These are phyloP conservation scores for Pisolithus marmoratus DNA, from an alignment of 768 basidiomycete genomes.

Conservation along the genomic window DNA sequence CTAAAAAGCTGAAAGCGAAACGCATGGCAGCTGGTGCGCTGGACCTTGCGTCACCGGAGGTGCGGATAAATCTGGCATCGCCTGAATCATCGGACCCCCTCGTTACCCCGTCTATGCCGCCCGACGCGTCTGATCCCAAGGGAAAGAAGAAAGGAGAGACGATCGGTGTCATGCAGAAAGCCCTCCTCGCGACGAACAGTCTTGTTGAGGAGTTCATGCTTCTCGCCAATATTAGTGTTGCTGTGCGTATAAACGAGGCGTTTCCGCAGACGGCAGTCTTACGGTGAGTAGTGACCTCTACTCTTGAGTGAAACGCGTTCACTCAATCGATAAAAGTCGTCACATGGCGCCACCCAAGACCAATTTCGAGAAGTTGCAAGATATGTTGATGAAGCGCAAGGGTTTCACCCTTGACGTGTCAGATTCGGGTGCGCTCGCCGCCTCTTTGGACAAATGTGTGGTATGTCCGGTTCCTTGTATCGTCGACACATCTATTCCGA, in stretches of 20 bases:
- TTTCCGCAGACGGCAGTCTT: slow-evolving; percentile 96
- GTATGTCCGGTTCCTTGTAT: slow-evolving; percentile 38
- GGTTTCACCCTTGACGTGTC: slow-evolving; percentile 84
- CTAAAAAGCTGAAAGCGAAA: slow-evolving; percentile 74
- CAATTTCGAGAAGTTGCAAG: slow-evolving; percentile 94
- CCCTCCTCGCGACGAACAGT: slow-evolving; percentile 87
- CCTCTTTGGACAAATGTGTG: slow-evolving; percentile 81
- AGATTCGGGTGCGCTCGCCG: slow-evolving; percentile 83
- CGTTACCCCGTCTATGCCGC: not conserved
- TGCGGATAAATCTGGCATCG: slow-evolving; percentile 93
- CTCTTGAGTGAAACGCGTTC: not conserved
- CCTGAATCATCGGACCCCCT: slow-evolving; percentile 85
- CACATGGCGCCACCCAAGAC: slow-evolving; percentile 87
- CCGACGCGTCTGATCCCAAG: not conserved
- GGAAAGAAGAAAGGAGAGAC: not conserved
- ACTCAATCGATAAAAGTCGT: slow-evolving; percentile 42
- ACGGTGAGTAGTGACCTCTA: slow-evolving; percentile 40
- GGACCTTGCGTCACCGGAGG: slow-evolving; percentile 96
- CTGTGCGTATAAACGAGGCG: slow-evolving; percentile 83
- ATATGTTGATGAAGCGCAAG: slow-evolving; percentile 82
- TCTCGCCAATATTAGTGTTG: slow-evolving; percentile 93
- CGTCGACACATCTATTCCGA: slow-evolving; percentile 1
- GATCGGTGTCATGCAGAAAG: slow-evolving; percentile 96
- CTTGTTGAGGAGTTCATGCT: slow-evolving; percentile 99
- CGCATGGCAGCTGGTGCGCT: slow-evolving; percentile 96